These are phyloP conservation scores for Panicum hallii DNA, from an alignment of 202 grass and related monocot species.

Conservation along the genomic window DNA sequence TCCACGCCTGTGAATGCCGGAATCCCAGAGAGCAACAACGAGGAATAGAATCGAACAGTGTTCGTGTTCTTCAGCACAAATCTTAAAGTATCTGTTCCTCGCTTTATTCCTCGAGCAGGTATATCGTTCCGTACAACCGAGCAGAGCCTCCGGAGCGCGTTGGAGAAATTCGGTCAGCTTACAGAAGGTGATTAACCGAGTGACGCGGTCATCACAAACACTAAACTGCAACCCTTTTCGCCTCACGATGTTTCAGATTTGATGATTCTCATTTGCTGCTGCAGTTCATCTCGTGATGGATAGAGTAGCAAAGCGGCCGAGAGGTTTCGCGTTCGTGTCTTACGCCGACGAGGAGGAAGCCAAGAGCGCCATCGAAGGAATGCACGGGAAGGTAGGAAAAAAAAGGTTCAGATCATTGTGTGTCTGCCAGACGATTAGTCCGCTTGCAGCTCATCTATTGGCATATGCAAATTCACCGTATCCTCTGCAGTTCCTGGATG, in stretches of 20 bases:
- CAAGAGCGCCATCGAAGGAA: slow-evolving; percentile 62
- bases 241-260: neutral
- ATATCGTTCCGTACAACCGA: slow-evolving; percentile 75
- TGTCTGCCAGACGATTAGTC: neutral
- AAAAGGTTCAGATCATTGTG: neutral
- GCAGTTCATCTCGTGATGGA: slow-evolving; percentile 84
- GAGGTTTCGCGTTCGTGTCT: slow-evolving; percentile 74
- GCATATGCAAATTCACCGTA: slow-evolving; percentile 30
- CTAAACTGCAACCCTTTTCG: neutral
- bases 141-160: slow-evolving; percentile 63
- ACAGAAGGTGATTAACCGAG: slow-evolving; percentile 58
- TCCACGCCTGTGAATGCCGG: no score
- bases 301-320: slow-evolving; percentile 61
- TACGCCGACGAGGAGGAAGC: slow-evolving; percentile 67
- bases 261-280: neutral
- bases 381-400: slow-evolving; percentile 78
- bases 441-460: neutral
- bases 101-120: slow-evolving; percentile 38
- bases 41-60: no score
- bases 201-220: neutral
- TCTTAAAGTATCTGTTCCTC: neutral
- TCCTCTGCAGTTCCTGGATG: slow-evolving; percentile 69
- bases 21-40: no score
- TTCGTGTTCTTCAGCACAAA: slow-evolving; percentile 20
- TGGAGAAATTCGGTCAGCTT: slow-evolving; percentile 72